Conservation (phyloP, 805 yeast genomes). For the Blastobotrys muscicola region DNA sequence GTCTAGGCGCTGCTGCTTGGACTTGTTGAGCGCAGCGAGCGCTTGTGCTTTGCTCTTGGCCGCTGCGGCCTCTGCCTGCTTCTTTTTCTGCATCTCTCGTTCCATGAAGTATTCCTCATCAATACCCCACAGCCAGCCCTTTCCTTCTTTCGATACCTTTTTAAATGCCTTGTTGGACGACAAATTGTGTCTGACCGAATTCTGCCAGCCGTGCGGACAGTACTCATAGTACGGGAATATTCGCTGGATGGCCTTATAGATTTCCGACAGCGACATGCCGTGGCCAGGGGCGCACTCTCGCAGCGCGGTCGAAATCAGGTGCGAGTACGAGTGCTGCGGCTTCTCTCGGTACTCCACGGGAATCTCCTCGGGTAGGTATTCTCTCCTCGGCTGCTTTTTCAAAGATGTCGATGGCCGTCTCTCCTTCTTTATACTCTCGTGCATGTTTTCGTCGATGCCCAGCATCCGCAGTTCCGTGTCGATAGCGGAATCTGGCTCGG, state of each 20-base stretch:
- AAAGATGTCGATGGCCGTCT: slow-evolving; percentile 10
- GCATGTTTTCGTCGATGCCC: background rate
- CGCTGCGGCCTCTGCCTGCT: slow-evolving; percentile 12
- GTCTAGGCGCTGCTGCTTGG: slow-evolving; percentile 7
- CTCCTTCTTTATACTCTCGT: background rate
- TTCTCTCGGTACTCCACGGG: slow-evolving; percentile 81
- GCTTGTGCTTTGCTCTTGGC: slow-evolving; percentile 9
- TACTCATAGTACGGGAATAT: slow-evolving; percentile 84
- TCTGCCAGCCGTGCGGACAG: slow-evolving; percentile 98
- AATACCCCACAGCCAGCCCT: slow-evolving; percentile 91
- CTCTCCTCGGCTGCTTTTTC: slow-evolving; percentile 43
- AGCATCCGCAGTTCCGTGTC: background rate
- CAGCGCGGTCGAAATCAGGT: slow-evolving; percentile 70
- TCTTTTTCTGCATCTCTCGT: slow-evolving; percentile 61
- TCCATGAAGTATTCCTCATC: slow-evolving; percentile 81
- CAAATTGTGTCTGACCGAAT: slow-evolving; percentile 82
- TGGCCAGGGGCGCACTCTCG: slow-evolving; percentile 53
- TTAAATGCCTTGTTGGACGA: slow-evolving; percentile 78
- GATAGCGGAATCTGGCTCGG: background rate
- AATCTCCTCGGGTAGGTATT: slow-evolving; percentile 71
- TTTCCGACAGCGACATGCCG: slow-evolving; percentile 78
- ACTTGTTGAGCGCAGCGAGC: background rate
- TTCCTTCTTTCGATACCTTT: slow-evolving; percentile 76
- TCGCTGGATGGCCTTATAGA: slow-evolving; percentile 78
- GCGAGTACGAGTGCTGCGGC: slow-evolving; percentile 74